These are phyloP conservation scores for Anthracocystis panici-leucophaei DNA, from an alignment of 1,284 basidiomycete species.

Conservation along the genomic window DNA sequence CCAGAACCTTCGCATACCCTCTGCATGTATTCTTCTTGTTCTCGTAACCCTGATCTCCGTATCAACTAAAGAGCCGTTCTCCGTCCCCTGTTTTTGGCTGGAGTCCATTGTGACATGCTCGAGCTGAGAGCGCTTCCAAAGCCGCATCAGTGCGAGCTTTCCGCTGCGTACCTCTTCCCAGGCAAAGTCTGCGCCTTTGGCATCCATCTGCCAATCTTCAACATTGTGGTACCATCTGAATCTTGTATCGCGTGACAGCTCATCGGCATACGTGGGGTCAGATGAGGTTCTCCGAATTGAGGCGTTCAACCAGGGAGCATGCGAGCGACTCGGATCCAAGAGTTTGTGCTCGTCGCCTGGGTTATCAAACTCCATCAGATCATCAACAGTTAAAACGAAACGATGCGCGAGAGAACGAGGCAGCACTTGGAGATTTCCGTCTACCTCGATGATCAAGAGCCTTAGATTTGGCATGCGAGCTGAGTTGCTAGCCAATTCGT, in stretches of 20 bases:
- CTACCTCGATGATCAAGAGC: slow-evolving; percentile 7
- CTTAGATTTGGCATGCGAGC: background rate
- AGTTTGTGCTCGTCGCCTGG: background rate
- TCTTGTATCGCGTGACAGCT: background rate
- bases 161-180: background rate
- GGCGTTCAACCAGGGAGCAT: background rate
- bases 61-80: background rate
- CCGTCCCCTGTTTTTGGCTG: background rate
- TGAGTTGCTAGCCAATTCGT: background rate
- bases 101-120: background rate
- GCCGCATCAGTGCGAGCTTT: background rate
- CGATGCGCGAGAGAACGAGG: no score
- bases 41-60: background rate
- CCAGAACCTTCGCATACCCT: no score
- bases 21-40: no score
- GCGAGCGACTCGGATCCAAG: background rate
- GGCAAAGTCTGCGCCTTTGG: background rate
- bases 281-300: background rate
- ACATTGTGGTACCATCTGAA: background rate
- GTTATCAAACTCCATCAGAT: background rate
- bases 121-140: background rate
- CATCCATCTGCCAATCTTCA: background rate
- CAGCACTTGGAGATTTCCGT: background rate
- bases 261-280: background rate
- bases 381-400: background rate